Evolutionary conservation across 2,329 filamentous ascomycete genomes (phyloP), one percentile per base, ranked within the genome.

Genomic region (Tetracladium maxilliforme): DNA sequence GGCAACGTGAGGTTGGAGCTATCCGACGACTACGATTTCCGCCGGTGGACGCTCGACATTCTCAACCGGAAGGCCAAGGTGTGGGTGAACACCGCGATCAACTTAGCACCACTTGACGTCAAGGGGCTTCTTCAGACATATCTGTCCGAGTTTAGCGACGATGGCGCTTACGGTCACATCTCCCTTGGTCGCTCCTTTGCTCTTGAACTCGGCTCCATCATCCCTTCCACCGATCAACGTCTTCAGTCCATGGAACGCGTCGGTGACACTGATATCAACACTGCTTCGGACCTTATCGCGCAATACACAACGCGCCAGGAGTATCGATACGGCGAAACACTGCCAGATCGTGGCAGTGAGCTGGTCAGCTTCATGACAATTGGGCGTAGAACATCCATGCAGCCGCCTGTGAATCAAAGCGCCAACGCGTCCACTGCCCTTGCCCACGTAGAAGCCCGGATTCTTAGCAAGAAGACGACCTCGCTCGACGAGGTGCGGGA

Each of bases 221-320:
- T 98, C 28, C 87, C 92, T 5, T 64, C 67, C 5, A 86, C 78
- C 7, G 87, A 98, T 45, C 83, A 92, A 42, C 71, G 83, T 33
- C 62, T 98, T 21, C 74, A 69, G 38, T 86, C 82, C 6, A 72
- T 98, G 24, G 81, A 92, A 36, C 66, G 64, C 18, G 66, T 80
- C 33, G 73, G 77, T 11, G 70, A 76, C 23, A 70, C 70, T 27
- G 70, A 70, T 33, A 76, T 94, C 46, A 93, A 95, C 45, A 84
- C 86, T 8, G 84, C 82, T 1, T 95, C 90, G 3, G 87, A 95
- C 45, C 93, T 98, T 40, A 72, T 98, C 43, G 84, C 90, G 3
- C 87, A 98, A 44, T 98, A 98, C 47, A 95, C 87, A 4, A 92
- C 84, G 14, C 78, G 90, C 19, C 92, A 98, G 46, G 86, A 93